Percentiles rank a stretch among this genome's conserved stretches.
Evolutionary conservation across 176 grass and related monocot species (phyloP).

Genomic region (Oryza glumipatula): DNA sequence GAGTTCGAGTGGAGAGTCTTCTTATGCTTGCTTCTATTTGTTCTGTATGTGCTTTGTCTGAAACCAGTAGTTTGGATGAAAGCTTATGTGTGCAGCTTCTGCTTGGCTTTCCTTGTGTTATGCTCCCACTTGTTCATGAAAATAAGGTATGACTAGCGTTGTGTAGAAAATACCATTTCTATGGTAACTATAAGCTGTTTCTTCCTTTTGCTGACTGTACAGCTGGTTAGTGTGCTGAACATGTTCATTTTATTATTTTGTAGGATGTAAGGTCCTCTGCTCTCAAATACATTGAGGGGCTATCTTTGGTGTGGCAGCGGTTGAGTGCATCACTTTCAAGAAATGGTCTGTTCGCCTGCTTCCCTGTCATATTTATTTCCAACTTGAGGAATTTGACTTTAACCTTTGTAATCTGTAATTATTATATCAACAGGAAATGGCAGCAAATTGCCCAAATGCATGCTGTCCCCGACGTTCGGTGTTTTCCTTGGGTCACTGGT

Average conservation of each 20-base stretch:
- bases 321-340: conserved; percentile 55
- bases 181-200: conserved; percentile 24
- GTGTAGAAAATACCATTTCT: conserved; percentile 1
- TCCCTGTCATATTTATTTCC: conserved; percentile 31
- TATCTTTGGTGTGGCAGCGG: conserved; percentile 66
- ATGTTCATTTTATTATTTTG: conserved; percentile 36
- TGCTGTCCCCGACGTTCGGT: conserved; percentile 69
- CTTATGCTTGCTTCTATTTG: conserved; percentile 59
- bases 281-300: conserved; percentile 69
- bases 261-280: conserved; percentile 79
- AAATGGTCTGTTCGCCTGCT: conserved; percentile 63
- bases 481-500: conserved; percentile 70
- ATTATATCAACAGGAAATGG: conserved; percentile 63
- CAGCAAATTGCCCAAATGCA: conserved; percentile 49
- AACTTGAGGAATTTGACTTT: conserved; percentile 17
- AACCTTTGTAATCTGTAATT: conserved; percentile 32
- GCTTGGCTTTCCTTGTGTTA: conserved; percentile 70
- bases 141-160: conserved; percentile 59
- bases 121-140: conserved; percentile 75
- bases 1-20: conserved; percentile 75
- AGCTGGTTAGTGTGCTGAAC: conserved; percentile 11
- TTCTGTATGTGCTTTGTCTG: conserved; percentile 61
- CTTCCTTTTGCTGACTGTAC: not conserved
- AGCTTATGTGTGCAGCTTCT: conserved; percentile 68
- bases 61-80: conserved; percentile 70